Evolutionary conservation across 2,329 filamentous ascomycete species (phyloP), one percentile per base, ranked within the genome.

Genomic region (Neofusicoccum cordaticola): DNA sequence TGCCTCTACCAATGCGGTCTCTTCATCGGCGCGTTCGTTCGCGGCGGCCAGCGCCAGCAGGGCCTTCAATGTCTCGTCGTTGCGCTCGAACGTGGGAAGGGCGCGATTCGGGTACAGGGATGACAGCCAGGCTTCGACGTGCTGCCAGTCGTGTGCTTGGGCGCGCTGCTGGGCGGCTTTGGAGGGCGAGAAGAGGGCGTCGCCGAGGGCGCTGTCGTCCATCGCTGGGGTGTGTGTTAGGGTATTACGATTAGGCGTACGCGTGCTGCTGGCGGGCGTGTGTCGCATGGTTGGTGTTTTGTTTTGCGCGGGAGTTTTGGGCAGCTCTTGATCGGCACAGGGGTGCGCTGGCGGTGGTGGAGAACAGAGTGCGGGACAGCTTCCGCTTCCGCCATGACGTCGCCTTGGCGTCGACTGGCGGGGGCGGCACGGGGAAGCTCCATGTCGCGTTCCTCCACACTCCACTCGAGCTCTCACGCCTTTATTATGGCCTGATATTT

Each of bases 121-220:
- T 8, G 72, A 72, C 11, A 97, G 86, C 93, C 94, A 98, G 70
- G 83, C 82, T 77, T 96, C 92, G 69, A 97, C 85, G 69, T 91
- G 92, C 63, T 88, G 89, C 94, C 94, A 98, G 78, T 97, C 93
- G 74, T 94, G 93, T 52, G 92, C 91, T 67, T 90, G 88, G 12
- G 90, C 90, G 67, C 91, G 90, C 69, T 92, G 90, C 66, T 90
- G 88, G 66, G 92, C 89, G 22, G 85, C 85, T 75, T 87, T 87
- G 6, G 85, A 85, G 5, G 86, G 86, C 2, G 86, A 88, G 69
- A 86, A 83, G 50, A 87, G 80, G 34, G 84, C 79, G 15, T 76
- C 73, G 75, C 75, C 1, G 75, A 77, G 37, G 76, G 74, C 63
- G 63, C 77, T 65, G 44, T 65, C 57, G 39, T 65, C 63, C 63